Evolutionary conservation across 2,329 filamentous ascomycete genomes (phyloP).

Genomic region (Aspergillus pseudoterreus): DNA sequence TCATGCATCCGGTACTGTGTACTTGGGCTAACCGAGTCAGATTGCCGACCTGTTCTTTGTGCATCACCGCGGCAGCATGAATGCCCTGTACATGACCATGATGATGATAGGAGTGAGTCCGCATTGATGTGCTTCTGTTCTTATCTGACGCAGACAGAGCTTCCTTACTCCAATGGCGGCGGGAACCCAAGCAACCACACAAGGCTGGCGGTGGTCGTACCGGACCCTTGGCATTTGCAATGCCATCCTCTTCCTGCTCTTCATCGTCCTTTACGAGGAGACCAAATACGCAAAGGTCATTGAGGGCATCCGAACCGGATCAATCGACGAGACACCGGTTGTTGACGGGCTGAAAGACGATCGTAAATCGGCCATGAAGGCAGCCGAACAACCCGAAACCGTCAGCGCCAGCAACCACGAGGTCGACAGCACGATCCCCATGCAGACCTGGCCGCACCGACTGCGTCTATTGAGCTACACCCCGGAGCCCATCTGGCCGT

Average conservation of each 20-base stretch:
- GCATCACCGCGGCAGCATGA: conserved; percentile 50
- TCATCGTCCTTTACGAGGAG: conserved; percentile 37
- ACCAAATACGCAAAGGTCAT: conserved; percentile 28
- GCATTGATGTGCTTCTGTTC: conserved; percentile 6
- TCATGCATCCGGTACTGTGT: background rate
- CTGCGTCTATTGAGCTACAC: conserved; percentile 23
- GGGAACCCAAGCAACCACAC: conserved; percentile 28
- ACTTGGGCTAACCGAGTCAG: conserved; percentile 11
- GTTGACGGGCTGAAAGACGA: background rate
- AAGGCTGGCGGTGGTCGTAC: conserved; percentile 36
- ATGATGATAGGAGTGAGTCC: conserved; percentile 33
- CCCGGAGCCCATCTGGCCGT: conserved; percentile 25
- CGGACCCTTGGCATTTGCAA: conserved; percentile 33
- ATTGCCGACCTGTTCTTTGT: conserved; percentile 50
- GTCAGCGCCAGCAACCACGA: conserved; percentile 15
- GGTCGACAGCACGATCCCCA: conserved; percentile 24
- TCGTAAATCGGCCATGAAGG: conserved; percentile 9
- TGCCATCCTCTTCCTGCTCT: conserved; percentile 23
- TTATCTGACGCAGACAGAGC: conserved; percentile 13
- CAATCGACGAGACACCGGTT: background rate
- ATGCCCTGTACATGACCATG: conserved; percentile 47
- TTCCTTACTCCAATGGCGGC: conserved; percentile 34
- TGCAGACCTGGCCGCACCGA: conserved; percentile 23
- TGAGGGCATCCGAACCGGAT: conserved; percentile 2
- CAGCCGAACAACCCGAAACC: conserved; percentile 1